Percentiles rank a stretch among this genome's conserved stretches.
Evolutionary conservation across 495 filamentous ascomycete species (phyloP).

Genomic region (Penicillium arizonense): DNA sequence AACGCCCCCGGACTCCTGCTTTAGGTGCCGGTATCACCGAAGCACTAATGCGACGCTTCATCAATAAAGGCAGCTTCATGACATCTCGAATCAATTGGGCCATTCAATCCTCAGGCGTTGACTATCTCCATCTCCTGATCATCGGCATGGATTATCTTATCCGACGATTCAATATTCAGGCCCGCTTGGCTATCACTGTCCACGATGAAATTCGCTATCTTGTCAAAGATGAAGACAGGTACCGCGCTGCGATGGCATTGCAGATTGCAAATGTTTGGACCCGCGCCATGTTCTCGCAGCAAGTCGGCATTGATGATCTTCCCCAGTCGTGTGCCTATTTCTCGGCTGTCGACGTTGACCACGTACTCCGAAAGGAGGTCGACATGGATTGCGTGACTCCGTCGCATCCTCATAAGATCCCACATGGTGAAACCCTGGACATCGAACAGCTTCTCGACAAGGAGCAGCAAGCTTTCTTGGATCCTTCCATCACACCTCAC

Average conservation of each 20-base stretch:
- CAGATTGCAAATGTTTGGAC: constrained; percentile 97
- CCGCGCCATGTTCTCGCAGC: constrained; percentile 91
- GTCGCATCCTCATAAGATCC: constrained; percentile 73
- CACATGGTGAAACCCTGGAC: constrained; percentile 81
- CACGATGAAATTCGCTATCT: constrained; percentile 98
- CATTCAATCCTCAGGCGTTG: constrained; percentile 94
- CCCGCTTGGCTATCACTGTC: constrained; percentile 87
- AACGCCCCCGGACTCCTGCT: constrained; percentile 84
- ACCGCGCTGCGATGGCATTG: constrained; percentile 83
- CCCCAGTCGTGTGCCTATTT: constrained; percentile 95
- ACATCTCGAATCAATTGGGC: constrained; percentile 99
- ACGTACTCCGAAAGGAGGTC: constrained; percentile 92
- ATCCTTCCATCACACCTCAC: constrained; percentile 56
- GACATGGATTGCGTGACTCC: constrained; percentile 97
- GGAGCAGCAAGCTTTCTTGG: constrained; percentile 60
- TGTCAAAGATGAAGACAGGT: constrained; percentile 81
- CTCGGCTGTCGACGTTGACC: constrained; percentile 91
- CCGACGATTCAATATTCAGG: constrained; percentile 78
- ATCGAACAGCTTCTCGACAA: constrained; percentile 73
- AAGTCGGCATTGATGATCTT: constrained; percentile 93
- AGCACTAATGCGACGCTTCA: constrained; percentile 81
- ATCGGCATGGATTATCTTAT: constrained; percentile 92
- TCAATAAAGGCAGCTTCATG: constrained; percentile 89
- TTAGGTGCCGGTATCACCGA: constrained; percentile 97
- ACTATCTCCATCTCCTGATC: constrained; percentile 95